These are phyloP conservation scores for Leucogyrophana mollusca DNA, from an alignment of 768 basidiomycete species.

Conservation along the genomic window DNA sequence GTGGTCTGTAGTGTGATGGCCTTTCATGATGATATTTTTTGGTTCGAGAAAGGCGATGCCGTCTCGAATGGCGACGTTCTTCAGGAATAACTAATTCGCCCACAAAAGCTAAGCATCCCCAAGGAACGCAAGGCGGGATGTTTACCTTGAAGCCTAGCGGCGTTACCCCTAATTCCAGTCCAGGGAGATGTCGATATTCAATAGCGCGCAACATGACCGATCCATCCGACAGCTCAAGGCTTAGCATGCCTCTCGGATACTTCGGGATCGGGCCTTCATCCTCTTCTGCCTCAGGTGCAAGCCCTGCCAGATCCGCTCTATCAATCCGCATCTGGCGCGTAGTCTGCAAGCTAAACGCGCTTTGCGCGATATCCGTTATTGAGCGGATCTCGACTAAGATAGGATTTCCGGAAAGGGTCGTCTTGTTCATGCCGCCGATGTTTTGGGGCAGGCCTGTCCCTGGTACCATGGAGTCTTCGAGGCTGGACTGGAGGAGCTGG, in stretches of 20 bases:
- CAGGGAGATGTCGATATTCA: slow-evolving; percentile 69
- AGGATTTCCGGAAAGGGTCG: slow-evolving; percentile 41
- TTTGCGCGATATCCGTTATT: slow-evolving; percentile 82
- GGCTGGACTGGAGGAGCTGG: slow-evolving; percentile 72
- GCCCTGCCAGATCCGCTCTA: slow-evolving; percentile 47
- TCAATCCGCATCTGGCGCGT: slow-evolving; percentile 62
- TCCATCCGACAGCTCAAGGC: slow-evolving; percentile 80
- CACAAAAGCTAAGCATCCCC: no score
- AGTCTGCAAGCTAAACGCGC: slow-evolving; percentile 79
- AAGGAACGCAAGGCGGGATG: slow-evolving; percentile 1
- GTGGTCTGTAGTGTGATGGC: slow-evolving; percentile 62
- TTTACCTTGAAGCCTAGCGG: slow-evolving; percentile 85
- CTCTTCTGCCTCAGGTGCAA: slow-evolving; percentile 46
- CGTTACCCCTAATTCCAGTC: slow-evolving; percentile 71
- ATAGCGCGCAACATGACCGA: slow-evolving; percentile 63
- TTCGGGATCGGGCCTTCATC: slow-evolving; percentile 77
- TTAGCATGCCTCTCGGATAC: slow-evolving; percentile 81
- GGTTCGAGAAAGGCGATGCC: slow-evolving; percentile 82
- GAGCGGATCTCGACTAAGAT: slow-evolving; percentile 73
- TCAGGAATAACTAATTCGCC: slow-evolving; percentile 58
- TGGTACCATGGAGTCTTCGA: slow-evolving; percentile 67
- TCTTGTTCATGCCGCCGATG: slow-evolving; percentile 35
- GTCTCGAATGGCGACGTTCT: slow-evolving; percentile 61
- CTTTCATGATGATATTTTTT: slow-evolving; percentile 55
- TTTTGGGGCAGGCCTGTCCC: slow-evolving; percentile 66